Evolutionary conservation across 2,329 filamentous ascomycete species (phyloP).

Genomic region (Emmonsiellopsis sp.): DNA sequence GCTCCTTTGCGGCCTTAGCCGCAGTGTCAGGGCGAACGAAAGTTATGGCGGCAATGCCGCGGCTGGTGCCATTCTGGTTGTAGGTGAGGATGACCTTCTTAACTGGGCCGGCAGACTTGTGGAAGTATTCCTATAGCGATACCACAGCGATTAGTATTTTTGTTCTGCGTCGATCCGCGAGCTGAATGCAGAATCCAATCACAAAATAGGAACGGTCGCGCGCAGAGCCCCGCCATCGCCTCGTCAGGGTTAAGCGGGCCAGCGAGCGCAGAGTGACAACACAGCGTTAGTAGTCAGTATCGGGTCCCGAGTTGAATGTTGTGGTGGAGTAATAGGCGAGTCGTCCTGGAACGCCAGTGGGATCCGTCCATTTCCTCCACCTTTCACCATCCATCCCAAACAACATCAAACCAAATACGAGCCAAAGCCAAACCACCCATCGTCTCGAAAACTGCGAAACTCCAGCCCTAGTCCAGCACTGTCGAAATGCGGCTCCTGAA

Average conservation of each 20-base stretch:
- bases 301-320: background rate
- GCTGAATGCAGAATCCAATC: slow-evolving; percentile 8
- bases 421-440: background rate
- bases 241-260: slow-evolving; percentile 30
- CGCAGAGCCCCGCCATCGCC: slow-evolving; percentile 8
- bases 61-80: slow-evolving; percentile 82
- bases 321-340: slow-evolving; percentile 4
- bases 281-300: slow-evolving; percentile 33
- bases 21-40: slow-evolving; percentile 77
- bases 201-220: slow-evolving; percentile 15
- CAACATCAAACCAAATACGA: background rate
- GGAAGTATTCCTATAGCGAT: slow-evolving; percentile 86
- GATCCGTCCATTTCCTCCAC: background rate
- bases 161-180: slow-evolving; percentile 10
- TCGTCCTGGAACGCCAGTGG: slow-evolving; percentile 2
- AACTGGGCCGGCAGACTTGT: slow-evolving; percentile 75
- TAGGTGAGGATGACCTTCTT: slow-evolving; percentile 89
- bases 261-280: slow-evolving; percentile 51
- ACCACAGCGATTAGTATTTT: slow-evolving; percentile 38
- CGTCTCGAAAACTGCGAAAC: no score
- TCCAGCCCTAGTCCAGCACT: background rate
- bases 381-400: background rate
- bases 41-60: slow-evolving; percentile 81
- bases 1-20: slow-evolving; percentile 68
- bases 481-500: background rate